A percentile compares a stretch with the other conserved stretches of the same genome.
These are phyloP conservation scores for Paracoccidioides brasiliensis DNA, from an alignment of 2,329 filamentous ascomycete genomes.

Conservation along the genomic window DNA sequence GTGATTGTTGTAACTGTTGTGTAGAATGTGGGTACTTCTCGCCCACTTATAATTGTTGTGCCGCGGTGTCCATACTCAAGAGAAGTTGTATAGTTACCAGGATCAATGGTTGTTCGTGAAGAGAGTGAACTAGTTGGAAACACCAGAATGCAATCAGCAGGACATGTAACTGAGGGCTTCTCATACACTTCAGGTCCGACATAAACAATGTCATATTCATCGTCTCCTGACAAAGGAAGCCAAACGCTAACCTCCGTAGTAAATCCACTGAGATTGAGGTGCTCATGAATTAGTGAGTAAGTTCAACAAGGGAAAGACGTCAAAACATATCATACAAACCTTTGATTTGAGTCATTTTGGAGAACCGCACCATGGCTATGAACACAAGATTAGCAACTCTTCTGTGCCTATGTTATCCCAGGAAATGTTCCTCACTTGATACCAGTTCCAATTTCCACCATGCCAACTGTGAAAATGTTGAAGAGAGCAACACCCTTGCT, in stretches of 20 bases:
- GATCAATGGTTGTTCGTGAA: slow-evolving; percentile 1
- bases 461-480: slow-evolving; percentile 15
- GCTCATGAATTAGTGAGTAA: neutral
- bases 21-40: neutral
- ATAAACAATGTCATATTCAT: slow-evolving; percentile 3
- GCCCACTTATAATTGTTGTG: neutral
- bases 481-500: slow-evolving; percentile 14
- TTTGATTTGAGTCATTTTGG: slow-evolving; percentile 5
- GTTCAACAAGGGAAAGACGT: neutral
- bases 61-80: neutral
- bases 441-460: slow-evolving; percentile 10
- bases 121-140: slow-evolving; percentile 3
- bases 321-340: neutral
- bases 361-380: neutral
- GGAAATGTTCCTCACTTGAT: neutral
- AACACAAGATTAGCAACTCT: neutral
- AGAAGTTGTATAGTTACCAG: slow-evolving; percentile 4
- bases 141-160: slow-evolving; percentile 2
- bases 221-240: neutral
- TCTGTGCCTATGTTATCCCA: neutral
- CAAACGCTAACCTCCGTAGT: slow-evolving; percentile 3
- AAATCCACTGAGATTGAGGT: slow-evolving; percentile 1
- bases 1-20: neutral
- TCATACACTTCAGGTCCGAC: slow-evolving; percentile 2
- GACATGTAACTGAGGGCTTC: neutral